Base-by-base conservation (phyloP, 1,139 yeast species). In the Kazachstania sp. region DNA sequence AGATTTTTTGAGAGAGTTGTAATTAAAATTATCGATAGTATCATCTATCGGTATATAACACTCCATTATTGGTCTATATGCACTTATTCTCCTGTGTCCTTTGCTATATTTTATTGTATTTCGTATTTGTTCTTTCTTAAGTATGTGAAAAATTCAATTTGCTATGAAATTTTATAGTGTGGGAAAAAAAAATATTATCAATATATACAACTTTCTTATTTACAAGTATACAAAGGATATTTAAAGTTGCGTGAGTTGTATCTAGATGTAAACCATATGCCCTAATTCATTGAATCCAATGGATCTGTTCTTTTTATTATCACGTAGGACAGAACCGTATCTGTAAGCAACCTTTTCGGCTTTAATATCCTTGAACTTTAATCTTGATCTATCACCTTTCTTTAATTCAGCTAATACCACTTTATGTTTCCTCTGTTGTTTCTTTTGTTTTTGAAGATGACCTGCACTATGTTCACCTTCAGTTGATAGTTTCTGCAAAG, bases 251-350 rank as follows among this genome's bases (percentile, higher is more conserved):
- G 20, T 2, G 15, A 12, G 3, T 12, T 34, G n/a, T 8, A 4
- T 12, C 41, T 37, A 50, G 20, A 66, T 58, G 51, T 75, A 75
- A 43, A 72, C 61, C 73, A 73, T 81, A 58, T 74, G 75, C 57
- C 96, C 96, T 49, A 76, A 72, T 54, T 80, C 77, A 63, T 84
- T 83, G 67, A 78, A 88, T 9, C 83, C 85, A 59, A 87, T 77
- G 61, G 79, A 79, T 67, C 97, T 79, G 64, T 86, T 84, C 65
- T 83, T 86, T 76, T 84, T 86, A 61, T 80, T 82, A 68, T 90
- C 97, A 71, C 96, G 86, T 60, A 84, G 75, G 31, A 88, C 78
- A 39, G 90, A 87, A 69, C 97, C 97, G 62, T 92, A 92, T 64
- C 97, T 81, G 75, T 70, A 79, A 47, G 97, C 98, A 49, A 87